phyloP scores from a whole-genome alignment of 2,329 filamentous ascomycete genomes.

The Nigrospora sphaerica region DNA sequence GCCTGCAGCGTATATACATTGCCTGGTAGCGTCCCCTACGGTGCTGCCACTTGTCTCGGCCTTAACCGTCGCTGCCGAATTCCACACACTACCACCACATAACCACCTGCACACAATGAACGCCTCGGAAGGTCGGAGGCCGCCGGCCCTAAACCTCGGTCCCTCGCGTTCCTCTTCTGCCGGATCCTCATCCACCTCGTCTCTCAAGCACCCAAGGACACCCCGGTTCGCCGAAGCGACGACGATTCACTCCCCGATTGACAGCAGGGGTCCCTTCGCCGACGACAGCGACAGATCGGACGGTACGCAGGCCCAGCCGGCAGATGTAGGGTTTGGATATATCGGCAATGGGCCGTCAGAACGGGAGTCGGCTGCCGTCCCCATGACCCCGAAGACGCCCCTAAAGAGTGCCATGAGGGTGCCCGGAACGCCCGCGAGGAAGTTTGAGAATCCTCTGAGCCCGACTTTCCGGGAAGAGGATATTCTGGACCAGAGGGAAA shows the following conservation, averaged over 20 bases:
- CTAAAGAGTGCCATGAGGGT: conserved; percentile 87
- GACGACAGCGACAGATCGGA: conserved; percentile 49
- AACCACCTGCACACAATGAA: conserved; percentile 15
- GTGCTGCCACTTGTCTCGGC: conserved; percentile 28
- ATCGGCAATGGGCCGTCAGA: conserved; percentile 49
- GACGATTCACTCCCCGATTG: conserved; percentile 69
- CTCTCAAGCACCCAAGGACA: conserved; percentile 62
- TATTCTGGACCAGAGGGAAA: conserved; percentile 77
- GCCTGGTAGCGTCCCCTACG: conserved; percentile 14
- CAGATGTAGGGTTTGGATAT: conserved; percentile 90
- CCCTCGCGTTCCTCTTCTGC: conserved; percentile 41
- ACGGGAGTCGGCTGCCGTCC: conserved; percentile 53
- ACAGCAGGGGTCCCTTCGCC: conserved; percentile 52
- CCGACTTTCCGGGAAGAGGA: conserved; percentile 90
- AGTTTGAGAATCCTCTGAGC: conserved; percentile 71
- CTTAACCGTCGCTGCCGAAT: conserved; percentile 24
- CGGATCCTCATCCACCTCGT: conserved; percentile 44
- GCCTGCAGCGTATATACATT: conserved; percentile 17
- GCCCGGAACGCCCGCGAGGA: conserved; percentile 71
- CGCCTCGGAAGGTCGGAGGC: conserved; percentile 44
- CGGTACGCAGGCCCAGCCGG: conserved; percentile 62
- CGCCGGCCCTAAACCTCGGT: conserved; percentile 46
- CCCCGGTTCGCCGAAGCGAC: conserved; percentile 79
- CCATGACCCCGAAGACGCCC: conserved; percentile 66
- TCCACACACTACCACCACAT: background rate